Base-by-base conservation (phyloP, 2,329 filamentous ascomycete genomes). In the Aspergillus aculeatus region DNA sequence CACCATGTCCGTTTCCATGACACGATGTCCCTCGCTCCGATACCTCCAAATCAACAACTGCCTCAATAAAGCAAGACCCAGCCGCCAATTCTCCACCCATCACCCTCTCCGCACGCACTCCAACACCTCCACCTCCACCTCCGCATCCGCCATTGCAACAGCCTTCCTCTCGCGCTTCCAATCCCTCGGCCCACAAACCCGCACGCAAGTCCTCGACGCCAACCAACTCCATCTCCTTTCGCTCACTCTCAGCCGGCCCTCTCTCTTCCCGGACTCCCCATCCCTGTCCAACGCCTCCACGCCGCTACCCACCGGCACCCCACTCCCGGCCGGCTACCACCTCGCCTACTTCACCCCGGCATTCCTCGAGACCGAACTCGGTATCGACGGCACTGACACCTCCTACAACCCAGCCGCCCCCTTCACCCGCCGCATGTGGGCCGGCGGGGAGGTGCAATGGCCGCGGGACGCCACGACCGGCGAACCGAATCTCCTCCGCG, bases 401-500 rank as follows among this genome's bases (percentile, higher is more conserved):
- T 82, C 82, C 0, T 88, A 85, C 69, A 89, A 87, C 64, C 82
- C 86, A 0, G 79, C 83, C 0, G 62, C 74, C 3, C 86, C 86
- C 0, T 89, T 88, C 59, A 86, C 84, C 2, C 74, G 86, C 31
- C 79, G 86, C 12, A 89, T 89, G 86, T 89, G 87, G 87, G 86
- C 86, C 0, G 86, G 86, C 1, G 87, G 87, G 0, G 77, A 79
- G 58, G 83, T 89, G 72, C 69, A 71, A 14, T 87, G 85, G 84
- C 67, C 76, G 1, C 70, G 74, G 12, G 60, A 51, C 10, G 59
- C 55, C 4, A 57, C 16, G 14, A n/a, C 71, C 21, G 73, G 69
- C 6, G 62, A 66, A 26, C 64, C 70, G 26, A 78, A 81, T 64
- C 63, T 70, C 19, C 69, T 88, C 60, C 75, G 77, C 2, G 80